Evolutionary conservation across 164 flowering plant species (phyloP), one percentile per base, ranked within the genome.

Genomic region (Hamamelis virginiana): DNA sequence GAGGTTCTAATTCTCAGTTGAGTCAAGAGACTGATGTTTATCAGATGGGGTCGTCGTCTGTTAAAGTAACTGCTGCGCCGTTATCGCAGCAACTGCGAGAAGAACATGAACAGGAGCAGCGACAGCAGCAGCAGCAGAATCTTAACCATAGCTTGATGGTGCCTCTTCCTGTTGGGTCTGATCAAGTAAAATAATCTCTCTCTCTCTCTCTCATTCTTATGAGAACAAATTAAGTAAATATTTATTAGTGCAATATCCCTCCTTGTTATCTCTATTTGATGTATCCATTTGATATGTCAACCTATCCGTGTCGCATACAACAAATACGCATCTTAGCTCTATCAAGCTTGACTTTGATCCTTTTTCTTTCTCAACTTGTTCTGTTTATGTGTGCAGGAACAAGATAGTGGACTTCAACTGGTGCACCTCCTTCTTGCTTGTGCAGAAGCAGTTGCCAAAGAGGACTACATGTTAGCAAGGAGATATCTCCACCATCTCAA

Each of bases 381-480:
- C 9, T 64, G 10, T 19, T 33, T 52, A 14, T 48, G 15, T 47
- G 1, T 19, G 46, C 77, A 84, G 91, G 87, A 84, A 43, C 87
- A 84, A 69, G 96, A 90, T 67, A 88, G 90, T 72, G 92, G 96
- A 14, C 89, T 90, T 21, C 87, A 87, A 75, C 73, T 91, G 74
- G 87, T 89, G 64, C 93, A 89, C 72, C 89, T 87, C 59, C 93
- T 89, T 22, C 84, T 91, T 4, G 90, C 89, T 3, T 91, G 96
- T 67, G 93, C 93, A 0, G 91, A 91, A 67, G 87, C 93, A 8
- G 88, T 87, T 5, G 83, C 91, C 8, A 89, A 86, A 69, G 90
- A 86, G 18, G 91, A 91, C 71, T 86, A 80, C 81, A 81, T 80
- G 86, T 47, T 78, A 25, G 96, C 91, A 1, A 61, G 87, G 27